Evolutionary conservation across 441 rosid species (phyloP).

Genomic region (Pelargonium fulgidum): DNA sequence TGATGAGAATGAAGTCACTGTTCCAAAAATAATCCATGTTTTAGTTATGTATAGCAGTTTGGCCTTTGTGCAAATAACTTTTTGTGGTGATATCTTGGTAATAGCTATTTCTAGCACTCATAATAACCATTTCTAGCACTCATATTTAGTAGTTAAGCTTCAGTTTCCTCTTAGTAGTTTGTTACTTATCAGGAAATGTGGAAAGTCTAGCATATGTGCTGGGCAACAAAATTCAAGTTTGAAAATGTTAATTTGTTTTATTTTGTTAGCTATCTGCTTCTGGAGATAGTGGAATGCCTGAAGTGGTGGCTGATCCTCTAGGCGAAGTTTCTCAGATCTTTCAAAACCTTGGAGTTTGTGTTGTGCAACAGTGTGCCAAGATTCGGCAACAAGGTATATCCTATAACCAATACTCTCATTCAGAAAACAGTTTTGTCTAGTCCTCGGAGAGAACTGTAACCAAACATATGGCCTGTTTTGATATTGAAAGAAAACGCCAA

Average conservation of each 20-base stretch:
- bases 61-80: neutral
- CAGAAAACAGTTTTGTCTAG: neutral
- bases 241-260: conserved; percentile 15
- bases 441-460: neutral
- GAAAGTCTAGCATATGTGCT: conserved; percentile 4
- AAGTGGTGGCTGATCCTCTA: conserved; percentile 83
- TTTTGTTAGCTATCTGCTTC: conserved; percentile 73
- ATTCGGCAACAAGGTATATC: conserved; percentile 83
- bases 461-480: too few species aligned
- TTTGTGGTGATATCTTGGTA: neutral
- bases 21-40: neutral
- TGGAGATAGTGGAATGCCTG: conserved; percentile 88
- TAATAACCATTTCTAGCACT: too few species aligned
- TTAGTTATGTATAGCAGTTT: neutral
- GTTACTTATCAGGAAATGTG: neutral
- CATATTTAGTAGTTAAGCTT: neutral
- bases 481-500: too few species aligned
- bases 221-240: conserved; percentile 12
- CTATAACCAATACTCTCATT: neutral
- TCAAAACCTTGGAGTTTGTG: conserved; percentile 85
- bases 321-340: conserved; percentile 78
- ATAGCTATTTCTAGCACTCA: too few species aligned
- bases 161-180: neutral
- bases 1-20: conserved; percentile 1
- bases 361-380: conserved; percentile 93